phyloP scores from a whole-genome alignment of 768 basidiomycete genomes.

The Tricholoma saponaceum region DNA sequence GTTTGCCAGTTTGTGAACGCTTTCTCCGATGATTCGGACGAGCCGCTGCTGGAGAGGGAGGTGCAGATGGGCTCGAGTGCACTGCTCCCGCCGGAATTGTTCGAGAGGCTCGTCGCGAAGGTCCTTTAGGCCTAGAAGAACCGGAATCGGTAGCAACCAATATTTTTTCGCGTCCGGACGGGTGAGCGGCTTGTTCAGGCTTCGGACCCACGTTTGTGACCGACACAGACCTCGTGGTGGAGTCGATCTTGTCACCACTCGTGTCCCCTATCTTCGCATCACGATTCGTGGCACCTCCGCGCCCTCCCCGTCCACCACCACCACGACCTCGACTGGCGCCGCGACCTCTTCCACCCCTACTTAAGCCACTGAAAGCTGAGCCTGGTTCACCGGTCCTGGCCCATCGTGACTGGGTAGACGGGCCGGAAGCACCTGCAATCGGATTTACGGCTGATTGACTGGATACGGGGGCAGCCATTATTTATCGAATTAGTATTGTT shows the following conservation, averaged over 20 bases:
- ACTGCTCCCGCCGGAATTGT: constrained; percentile 24
- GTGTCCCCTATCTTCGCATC: constrained; percentile 18
- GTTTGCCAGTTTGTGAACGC: constrained; percentile 40
- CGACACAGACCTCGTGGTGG: constrained; percentile 13
- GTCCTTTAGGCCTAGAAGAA: constrained; percentile 24
- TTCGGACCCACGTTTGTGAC: constrained; percentile 16
- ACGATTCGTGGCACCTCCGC: constrained; percentile 19
- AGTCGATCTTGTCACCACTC: constrained; percentile 15
- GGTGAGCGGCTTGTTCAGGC: constrained; percentile 11
- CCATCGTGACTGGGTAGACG: constrained; percentile 39
- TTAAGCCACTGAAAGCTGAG: constrained; percentile 42
- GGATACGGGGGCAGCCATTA: constrained; percentile 42
- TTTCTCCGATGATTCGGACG: constrained; percentile 45
- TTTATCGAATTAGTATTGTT: background rate
- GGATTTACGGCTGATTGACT: constrained; percentile 19
- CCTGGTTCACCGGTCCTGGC: constrained; percentile 41
- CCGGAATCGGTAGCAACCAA: constrained; percentile 17
- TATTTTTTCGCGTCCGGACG: constrained; percentile 16
- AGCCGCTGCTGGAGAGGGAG: constrained; percentile 23
- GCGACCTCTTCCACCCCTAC: constrained; percentile 32
- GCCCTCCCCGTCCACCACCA: constrained; percentile 33
- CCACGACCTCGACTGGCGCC: constrained; percentile 23
- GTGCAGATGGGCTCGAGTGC: constrained; percentile 14
- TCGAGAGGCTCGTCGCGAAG: constrained; percentile 32
- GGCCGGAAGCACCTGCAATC: constrained; percentile 21